A percentile compares a stretch with the other conserved stretches of the same genome.
Evolutionary conservation across 805 yeast genomes (phyloP).

Genomic region (Komagataella populi): DNA sequence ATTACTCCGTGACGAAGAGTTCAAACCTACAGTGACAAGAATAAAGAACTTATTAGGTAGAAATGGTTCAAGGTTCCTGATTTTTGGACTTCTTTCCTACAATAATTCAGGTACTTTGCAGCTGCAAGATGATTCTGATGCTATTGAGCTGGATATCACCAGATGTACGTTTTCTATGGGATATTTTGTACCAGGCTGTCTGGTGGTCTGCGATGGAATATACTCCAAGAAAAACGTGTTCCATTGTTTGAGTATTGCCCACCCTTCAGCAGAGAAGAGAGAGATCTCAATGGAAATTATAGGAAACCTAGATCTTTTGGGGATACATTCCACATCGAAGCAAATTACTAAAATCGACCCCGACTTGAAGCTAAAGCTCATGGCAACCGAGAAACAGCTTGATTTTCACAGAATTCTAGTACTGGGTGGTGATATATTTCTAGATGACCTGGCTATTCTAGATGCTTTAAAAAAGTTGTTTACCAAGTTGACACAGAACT

Average conservation of each 20-base stretch:
- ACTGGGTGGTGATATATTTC: constrained; percentile 60
- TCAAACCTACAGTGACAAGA: constrained; percentile 50
- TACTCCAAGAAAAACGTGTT: constrained; percentile 62
- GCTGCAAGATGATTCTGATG: constrained; percentile 72
- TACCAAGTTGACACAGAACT: constrained; percentile 33
- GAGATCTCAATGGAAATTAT: constrained; percentile 50
- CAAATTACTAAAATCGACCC: constrained; percentile 43
- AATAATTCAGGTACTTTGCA: constrained; percentile 57
- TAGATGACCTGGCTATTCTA: constrained; percentile 46
- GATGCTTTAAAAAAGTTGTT: constrained; percentile 59
- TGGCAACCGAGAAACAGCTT: constrained; percentile 40
- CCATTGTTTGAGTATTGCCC: constrained; percentile 63
- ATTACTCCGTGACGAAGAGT: constrained; percentile 60
- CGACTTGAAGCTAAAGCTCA: constrained; percentile 38
- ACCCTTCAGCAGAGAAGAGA: constrained; percentile 81
- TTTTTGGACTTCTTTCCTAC: constrained; percentile 64
- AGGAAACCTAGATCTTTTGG: constrained; percentile 61
- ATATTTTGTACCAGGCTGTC: constrained; percentile 65
- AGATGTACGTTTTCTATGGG: constrained; percentile 52
- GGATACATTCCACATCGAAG: constrained; percentile 1
- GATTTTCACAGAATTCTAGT: constrained; percentile 47
- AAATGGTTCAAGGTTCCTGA: constrained; percentile 57
- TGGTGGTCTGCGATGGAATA: constrained; percentile 74
- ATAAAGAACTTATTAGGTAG: constrained; percentile 82
- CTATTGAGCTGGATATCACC: constrained; percentile 50